Evolutionary conservation across 805 yeast species (phyloP).

Genomic region (Candida sonorensis): DNA sequence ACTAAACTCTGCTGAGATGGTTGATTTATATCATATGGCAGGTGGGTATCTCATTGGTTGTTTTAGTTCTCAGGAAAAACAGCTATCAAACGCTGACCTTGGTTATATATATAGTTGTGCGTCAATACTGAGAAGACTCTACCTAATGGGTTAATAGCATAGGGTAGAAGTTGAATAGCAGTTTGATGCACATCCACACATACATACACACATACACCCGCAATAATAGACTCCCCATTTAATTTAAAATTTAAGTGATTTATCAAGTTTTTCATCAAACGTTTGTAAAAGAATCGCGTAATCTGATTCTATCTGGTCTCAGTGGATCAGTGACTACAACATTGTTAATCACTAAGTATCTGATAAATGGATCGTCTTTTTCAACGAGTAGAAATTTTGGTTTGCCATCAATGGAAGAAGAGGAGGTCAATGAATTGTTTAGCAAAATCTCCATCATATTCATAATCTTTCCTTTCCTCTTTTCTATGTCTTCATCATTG

Average conservation of each 20-base stretch:
- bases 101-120: constrained; percentile 41
- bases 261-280: constrained; percentile 2
- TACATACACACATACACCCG: neutral
- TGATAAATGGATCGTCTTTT: constrained; percentile 28
- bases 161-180: too few relatives aligned
- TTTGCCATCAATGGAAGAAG: constrained; percentile 6
- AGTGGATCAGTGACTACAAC: constrained; percentile 21
- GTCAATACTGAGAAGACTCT: constrained; percentile 41
- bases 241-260: too few relatives aligned
- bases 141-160: constrained; percentile 29
- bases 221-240: constrained; percentile 1
- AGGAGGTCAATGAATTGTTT: constrained; percentile 21
- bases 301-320: constrained; percentile 21
- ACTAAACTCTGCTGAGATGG: too few relatives aligned
- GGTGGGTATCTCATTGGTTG: constrained; percentile 48
- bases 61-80: constrained; percentile 30
- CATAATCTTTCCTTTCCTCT: constrained; percentile 18
- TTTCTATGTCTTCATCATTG: constrained; percentile 11
- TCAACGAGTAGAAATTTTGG: constrained; percentile 18
- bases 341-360: constrained; percentile 24
- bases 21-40: constrained; percentile 41
- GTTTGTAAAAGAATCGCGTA: constrained; percentile 18
- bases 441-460: constrained; percentile 25
- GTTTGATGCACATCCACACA: neutral
- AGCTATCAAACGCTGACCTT: constrained; percentile 30